Conservation (phyloP, 1,284 basidiomycete species). For the Pseudomicrostroma phylloplanum region DNA sequence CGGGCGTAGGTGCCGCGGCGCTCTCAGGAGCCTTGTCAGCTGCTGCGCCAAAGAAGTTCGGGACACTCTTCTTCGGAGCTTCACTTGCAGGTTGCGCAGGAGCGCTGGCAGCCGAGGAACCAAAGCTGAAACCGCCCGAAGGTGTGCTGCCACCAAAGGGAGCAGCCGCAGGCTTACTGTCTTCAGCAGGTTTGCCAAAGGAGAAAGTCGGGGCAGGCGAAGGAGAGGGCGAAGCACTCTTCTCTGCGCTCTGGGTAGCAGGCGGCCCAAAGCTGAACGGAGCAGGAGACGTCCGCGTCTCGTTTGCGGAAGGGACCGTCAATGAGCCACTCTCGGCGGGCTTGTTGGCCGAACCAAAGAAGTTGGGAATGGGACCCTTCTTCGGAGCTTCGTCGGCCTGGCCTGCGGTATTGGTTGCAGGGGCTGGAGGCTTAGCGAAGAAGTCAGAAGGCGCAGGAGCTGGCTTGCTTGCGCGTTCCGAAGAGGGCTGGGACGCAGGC, state of each 20-base stretch:
- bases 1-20: background rate
- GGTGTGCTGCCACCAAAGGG: background rate
- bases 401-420: slow-evolving; percentile 8
- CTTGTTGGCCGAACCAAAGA: slow-evolving; percentile 20
- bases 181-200: slow-evolving; percentile 23
- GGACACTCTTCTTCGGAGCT: background rate
- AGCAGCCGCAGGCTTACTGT: slow-evolving; percentile 17
- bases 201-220: slow-evolving; percentile 21
- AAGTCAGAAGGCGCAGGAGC: slow-evolving; percentile 19
- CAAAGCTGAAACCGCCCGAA: slow-evolving; percentile 2
- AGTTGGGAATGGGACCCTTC: slow-evolving; percentile 41
- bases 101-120: background rate
- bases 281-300: background rate
- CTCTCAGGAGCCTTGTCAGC: background rate
- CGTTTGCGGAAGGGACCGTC: background rate
- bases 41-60: background rate
- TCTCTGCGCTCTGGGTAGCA: slow-evolving; percentile 7
- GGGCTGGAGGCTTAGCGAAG: slow-evolving; percentile 24
- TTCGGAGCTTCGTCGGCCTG: slow-evolving; percentile 24
- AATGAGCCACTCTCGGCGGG: background rate
- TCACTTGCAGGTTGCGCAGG: background rate
- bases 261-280: slow-evolving; percentile 30
- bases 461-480: slow-evolving; percentile 1
- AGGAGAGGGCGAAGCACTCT: slow-evolving; percentile 17
- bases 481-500: slow-evolving; percentile 10